Percentiles rank a stretch among this genome's conserved stretches.
Conservation (phyloP, 805 yeast species). For the Debaryomyces maramus region DNA sequence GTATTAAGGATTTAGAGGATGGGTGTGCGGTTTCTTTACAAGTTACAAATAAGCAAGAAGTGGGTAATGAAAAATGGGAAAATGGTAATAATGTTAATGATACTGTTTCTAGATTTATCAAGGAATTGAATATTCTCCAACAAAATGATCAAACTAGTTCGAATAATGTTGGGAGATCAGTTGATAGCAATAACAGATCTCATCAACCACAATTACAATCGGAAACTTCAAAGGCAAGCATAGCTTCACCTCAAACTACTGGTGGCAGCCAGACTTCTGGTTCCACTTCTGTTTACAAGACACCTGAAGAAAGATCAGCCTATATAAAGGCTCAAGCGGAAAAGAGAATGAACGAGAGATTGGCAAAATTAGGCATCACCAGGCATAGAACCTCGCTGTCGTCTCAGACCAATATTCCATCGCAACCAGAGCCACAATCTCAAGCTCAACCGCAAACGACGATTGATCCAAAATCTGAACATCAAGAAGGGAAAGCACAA, state of each 20-base stretch:
- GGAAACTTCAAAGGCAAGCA: not conserved
- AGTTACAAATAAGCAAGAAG: conserved; percentile 41
- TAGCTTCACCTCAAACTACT: not conserved
- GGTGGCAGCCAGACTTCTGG: conserved; percentile 2
- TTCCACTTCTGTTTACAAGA: conserved; percentile 24
- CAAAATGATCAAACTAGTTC: conserved; percentile 14
- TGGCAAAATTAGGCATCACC: conserved; percentile 75
- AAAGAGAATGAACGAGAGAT: conserved; percentile 76
- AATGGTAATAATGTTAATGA: conserved; percentile 73
- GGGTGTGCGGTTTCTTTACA: conserved; percentile 46
- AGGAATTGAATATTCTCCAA: conserved; percentile 41
- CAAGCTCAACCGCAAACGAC: not conserved
- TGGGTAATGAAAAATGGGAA: conserved; percentile 74
- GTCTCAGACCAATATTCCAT: not conserved
- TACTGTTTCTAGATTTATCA: conserved; percentile 62
- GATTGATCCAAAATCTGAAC: not conserved
- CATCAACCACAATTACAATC: not conserved
- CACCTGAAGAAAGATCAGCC: conserved; percentile 73
- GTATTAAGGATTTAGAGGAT: conserved; percentile 63
- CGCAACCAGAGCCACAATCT: too few species aligned
- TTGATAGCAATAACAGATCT: not conserved
- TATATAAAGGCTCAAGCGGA: conserved; percentile 76
- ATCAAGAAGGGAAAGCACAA: conserved; percentile 5
- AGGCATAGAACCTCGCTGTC: conserved; percentile 32
- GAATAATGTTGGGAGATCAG: not conserved